Conservation (phyloP, 352 stramenopile species). For the Globisporangium megalacanthum region DNA sequence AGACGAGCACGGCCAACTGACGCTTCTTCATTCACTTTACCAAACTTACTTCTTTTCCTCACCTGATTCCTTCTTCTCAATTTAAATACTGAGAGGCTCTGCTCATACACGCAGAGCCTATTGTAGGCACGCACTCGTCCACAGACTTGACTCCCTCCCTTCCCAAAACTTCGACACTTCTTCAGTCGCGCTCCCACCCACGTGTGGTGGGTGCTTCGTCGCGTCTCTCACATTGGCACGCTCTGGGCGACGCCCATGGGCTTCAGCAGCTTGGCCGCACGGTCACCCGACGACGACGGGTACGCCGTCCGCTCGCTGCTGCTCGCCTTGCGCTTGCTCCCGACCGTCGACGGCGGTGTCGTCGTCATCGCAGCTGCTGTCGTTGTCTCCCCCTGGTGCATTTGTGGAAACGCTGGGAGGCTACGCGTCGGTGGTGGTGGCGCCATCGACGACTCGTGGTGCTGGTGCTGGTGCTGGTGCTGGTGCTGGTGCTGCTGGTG, state of each 20-base stretch:
- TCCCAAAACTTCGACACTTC: no score
- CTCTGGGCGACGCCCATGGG: slow-evolving; percentile 10
- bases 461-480: slow-evolving; percentile 14
- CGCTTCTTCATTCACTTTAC: no score
- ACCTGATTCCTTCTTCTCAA: background rate
- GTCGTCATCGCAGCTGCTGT: slow-evolving; percentile 1
- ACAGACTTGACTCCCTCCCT: background rate
- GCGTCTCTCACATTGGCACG: background rate
- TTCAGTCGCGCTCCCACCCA: background rate
- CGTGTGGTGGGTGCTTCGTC: background rate
- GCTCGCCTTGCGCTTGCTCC: slow-evolving; percentile 43
- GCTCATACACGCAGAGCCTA: no score
- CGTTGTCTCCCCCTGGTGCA: slow-evolving; percentile 22
- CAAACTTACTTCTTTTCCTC: no score
- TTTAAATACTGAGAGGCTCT: background rate
- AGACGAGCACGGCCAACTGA: no score
- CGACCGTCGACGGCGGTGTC: slow-evolving; percentile 15
- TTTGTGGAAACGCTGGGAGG: slow-evolving; percentile 48
- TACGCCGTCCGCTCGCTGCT: slow-evolving; percentile 14
- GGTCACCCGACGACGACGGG: slow-evolving; percentile 5
- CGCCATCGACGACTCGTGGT: slow-evolving; percentile 9
- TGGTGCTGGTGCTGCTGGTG: slow-evolving; percentile 15
- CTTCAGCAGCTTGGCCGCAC: slow-evolving; percentile 23
- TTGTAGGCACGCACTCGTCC: background rate
- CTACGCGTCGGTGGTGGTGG: slow-evolving; percentile 16